Conservation (phyloP, 2,329 filamentous ascomycete species). For the Stromatinia cepivora region DNA sequence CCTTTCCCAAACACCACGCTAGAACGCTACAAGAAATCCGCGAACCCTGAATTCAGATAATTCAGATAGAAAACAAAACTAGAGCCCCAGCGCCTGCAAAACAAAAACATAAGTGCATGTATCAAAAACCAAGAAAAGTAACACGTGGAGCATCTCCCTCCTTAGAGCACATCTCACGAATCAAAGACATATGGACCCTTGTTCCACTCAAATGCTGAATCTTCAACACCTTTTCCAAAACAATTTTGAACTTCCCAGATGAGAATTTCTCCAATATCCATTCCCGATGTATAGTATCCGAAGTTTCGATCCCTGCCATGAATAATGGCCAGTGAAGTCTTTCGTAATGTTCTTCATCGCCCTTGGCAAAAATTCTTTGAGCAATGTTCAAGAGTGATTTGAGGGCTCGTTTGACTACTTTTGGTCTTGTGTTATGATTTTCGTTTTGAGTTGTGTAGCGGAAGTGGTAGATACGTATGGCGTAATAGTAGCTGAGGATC, state of each 20-base stretch:
- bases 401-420: constrained; percentile 5
- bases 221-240: constrained; percentile 18
- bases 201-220: constrained; percentile 7
- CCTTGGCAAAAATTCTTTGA: constrained; percentile 13
- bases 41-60: not conserved
- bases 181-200: constrained; percentile 12
- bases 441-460: not conserved
- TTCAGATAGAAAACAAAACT: not conserved
- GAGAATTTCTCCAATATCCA: constrained; percentile 20
- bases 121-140: constrained; percentile 20
- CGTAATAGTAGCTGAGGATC: constrained; percentile 18
- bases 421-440: constrained; percentile 5
- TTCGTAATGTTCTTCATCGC: constrained; percentile 21
- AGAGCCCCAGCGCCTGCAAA: not conserved
- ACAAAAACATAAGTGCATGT: not conserved
- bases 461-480: constrained; percentile 17
- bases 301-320: constrained; percentile 26
- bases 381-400: constrained; percentile 13
- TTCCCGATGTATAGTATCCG: constrained; percentile 22
- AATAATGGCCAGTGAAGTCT: constrained; percentile 26
- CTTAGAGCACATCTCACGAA: constrained; percentile 20
- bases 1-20: not conserved
- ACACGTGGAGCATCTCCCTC: constrained; percentile 13
- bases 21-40: not conserved
- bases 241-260: constrained; percentile 4